A percentile compares a stretch with the other conserved stretches of the same genome.
phyloP scores from a whole-genome alignment of 2,329 filamentous ascomycete species.

The Paracorniculantispora psalliotae region DNA sequence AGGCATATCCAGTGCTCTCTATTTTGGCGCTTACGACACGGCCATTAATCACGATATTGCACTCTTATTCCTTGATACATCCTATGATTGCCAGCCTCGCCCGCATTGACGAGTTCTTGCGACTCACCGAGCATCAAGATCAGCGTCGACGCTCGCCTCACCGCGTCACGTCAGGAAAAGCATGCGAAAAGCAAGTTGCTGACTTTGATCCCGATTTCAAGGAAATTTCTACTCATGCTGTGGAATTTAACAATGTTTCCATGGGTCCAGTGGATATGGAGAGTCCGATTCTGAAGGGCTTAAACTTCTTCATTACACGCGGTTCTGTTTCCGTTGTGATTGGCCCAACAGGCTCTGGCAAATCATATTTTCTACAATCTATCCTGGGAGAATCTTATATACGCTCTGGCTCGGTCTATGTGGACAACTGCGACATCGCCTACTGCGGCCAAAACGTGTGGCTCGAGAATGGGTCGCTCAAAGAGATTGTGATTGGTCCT shows the following conservation, averaged over 20 bases:
- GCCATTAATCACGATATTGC: not conserved
- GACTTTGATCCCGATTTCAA: not conserved
- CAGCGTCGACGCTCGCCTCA: not conserved
- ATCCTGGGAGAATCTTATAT: not conserved
- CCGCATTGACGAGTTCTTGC: not conserved
- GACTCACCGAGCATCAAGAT: not conserved
- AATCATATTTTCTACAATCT: not conserved
- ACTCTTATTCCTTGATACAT: not conserved
- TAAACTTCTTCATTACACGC: not conserved
- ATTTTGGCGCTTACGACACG: not conserved
- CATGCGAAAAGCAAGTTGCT: not conserved
- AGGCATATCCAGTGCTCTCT: not conserved
- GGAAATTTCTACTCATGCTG: not conserved
- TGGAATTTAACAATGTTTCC: not conserved
- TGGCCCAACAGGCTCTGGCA: not conserved
- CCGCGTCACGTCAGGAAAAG: not conserved
- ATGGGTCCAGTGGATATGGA: not conserved
- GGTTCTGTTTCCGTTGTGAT: not conserved
- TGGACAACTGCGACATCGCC: not conserved
- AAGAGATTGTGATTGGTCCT: not conserved
- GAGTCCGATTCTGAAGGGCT: not conserved
- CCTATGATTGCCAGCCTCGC: not conserved
- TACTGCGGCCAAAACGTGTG: not conserved
- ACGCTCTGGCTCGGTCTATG: not conserved
- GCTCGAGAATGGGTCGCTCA: not conserved